Conservation (phyloP, 805 yeast genomes). For the Yarrowia bubula region DNA sequence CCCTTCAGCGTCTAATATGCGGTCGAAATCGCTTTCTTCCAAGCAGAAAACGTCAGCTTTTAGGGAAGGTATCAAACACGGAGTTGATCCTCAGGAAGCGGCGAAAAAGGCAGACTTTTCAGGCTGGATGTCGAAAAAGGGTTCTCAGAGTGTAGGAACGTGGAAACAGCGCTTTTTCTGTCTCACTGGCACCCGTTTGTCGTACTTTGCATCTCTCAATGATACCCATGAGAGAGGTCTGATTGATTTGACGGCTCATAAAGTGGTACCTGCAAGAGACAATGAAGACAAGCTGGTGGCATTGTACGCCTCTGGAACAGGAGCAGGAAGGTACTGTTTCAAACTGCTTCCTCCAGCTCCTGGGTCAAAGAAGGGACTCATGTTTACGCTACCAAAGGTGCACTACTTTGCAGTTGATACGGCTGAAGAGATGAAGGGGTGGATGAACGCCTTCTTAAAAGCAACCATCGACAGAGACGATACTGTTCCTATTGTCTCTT, state of each 20-base stretch:
- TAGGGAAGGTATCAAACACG: slow-evolving; percentile 72
- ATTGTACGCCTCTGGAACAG: slow-evolving; percentile 86
- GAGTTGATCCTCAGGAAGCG: slow-evolving; percentile 71
- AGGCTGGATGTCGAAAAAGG: slow-evolving; percentile 97
- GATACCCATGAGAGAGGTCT: slow-evolving; percentile 88
- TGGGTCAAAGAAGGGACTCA: slow-evolving; percentile 90
- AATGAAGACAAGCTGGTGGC: slow-evolving; percentile 81
- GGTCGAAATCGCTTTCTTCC: neutral
- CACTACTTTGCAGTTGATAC: slow-evolving; percentile 96
- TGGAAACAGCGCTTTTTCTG: slow-evolving; percentile 90
- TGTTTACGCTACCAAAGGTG: slow-evolving; percentile 92
- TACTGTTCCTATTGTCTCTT: slow-evolving; percentile 82
- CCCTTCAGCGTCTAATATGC: slow-evolving; percentile 19
- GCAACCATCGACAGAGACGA: slow-evolving; percentile 97
- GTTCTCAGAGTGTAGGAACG: slow-evolving; percentile 77
- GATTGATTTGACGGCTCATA: slow-evolving; percentile 93
- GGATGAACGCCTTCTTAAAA: slow-evolving; percentile 94
- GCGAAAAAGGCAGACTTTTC: slow-evolving; percentile 69
- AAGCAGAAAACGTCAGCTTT: slow-evolving; percentile 46
- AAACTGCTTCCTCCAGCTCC: slow-evolving; percentile 94
- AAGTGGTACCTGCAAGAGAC: slow-evolving; percentile 77
- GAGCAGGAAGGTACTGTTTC: slow-evolving; percentile 90
- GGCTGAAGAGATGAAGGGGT: slow-evolving; percentile 83
- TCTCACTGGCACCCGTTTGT: slow-evolving; percentile 86
- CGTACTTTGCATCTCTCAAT: slow-evolving; percentile 74